phyloP scores from a whole-genome alignment of 2,329 filamentous ascomycete species.

The Harringtonia lauricola region DNA sequence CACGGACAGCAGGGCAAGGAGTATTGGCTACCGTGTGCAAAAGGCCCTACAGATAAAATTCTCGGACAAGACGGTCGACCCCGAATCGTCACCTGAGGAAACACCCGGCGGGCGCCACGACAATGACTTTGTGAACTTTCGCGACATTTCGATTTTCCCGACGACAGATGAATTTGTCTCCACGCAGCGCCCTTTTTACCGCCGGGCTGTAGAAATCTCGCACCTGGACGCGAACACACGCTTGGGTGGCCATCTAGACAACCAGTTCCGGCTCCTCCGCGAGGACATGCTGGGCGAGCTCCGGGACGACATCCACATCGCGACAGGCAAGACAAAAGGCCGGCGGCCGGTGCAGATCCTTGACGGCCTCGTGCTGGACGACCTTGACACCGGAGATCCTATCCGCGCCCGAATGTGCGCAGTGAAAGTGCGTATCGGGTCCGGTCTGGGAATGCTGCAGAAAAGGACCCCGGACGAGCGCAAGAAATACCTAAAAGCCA shows the following conservation, averaged over 20 bases:
- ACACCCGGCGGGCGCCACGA: constrained; percentile 58
- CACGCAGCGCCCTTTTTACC: constrained; percentile 41
- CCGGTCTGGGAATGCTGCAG: not conserved
- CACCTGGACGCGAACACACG: constrained; percentile 25
- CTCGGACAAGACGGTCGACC: not conserved
- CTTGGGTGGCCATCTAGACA: constrained; percentile 46
- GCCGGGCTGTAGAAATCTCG: constrained; percentile 36
- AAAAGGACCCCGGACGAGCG: not conserved
- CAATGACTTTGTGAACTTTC: constrained; percentile 56
- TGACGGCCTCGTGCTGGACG: not conserved
- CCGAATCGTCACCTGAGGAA: not conserved
- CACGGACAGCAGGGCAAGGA: not conserved
- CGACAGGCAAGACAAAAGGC: constrained; percentile 12
- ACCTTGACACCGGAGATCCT: not conserved
- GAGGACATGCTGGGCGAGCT: constrained; percentile 62
- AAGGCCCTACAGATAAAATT: not conserved
- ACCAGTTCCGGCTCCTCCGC: constrained; percentile 59
- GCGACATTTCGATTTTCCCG: constrained; percentile 51
- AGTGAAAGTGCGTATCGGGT: not conserved
- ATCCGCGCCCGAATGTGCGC: not conserved
- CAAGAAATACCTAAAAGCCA: constrained; percentile 31
- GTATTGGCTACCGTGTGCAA: not conserved
- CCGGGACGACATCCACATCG: constrained; percentile 44
- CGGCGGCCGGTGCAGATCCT: not conserved
- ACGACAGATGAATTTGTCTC: constrained; percentile 54